Conservation (phyloP, 2,329 filamentous ascomycete species). For the Penicillium sp. region DNA sequence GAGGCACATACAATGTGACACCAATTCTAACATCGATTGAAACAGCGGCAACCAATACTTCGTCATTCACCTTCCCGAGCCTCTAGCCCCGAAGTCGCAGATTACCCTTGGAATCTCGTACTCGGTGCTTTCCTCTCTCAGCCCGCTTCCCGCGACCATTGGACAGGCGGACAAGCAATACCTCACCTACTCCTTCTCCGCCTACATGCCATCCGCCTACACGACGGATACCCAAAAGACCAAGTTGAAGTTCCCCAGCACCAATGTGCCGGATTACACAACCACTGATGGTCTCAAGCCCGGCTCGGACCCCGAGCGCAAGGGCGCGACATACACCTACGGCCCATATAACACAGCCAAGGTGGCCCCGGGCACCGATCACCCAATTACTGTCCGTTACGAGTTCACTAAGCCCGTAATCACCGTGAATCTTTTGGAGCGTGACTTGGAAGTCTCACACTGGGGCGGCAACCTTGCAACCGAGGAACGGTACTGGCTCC, state of each 20-base stretch:
- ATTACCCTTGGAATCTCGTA: conserved; percentile 87
- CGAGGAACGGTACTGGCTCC: conserved; percentile 88
- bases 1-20: not conserved
- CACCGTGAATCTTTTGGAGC: conserved; percentile 75
- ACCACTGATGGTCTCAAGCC: conserved; percentile 62
- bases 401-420: conserved; percentile 92
- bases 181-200: conserved; percentile 80
- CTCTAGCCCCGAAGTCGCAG: conserved; percentile 73
- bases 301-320: conserved; percentile 72
- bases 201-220: conserved; percentile 82
- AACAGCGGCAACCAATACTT: conserved; percentile 75
- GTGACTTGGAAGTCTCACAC: conserved; percentile 92
- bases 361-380: conserved; percentile 71
- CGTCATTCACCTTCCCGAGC: conserved; percentile 72
- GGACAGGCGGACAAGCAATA: conserved; percentile 84
- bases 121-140: conserved; percentile 74
- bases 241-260: conserved; percentile 82
- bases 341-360: conserved; percentile 73
- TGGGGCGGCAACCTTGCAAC: conserved; percentile 97
- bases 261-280: conserved; percentile 82
- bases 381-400: conserved; percentile 78
- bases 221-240: conserved; percentile 91
- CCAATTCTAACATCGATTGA: conserved; percentile 10
- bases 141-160: conserved; percentile 77
- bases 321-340: conserved; percentile 83